Evolutionary conservation across 140 eudicot genomes (phyloP).

Genomic region (Cichorium intybus): DNA sequence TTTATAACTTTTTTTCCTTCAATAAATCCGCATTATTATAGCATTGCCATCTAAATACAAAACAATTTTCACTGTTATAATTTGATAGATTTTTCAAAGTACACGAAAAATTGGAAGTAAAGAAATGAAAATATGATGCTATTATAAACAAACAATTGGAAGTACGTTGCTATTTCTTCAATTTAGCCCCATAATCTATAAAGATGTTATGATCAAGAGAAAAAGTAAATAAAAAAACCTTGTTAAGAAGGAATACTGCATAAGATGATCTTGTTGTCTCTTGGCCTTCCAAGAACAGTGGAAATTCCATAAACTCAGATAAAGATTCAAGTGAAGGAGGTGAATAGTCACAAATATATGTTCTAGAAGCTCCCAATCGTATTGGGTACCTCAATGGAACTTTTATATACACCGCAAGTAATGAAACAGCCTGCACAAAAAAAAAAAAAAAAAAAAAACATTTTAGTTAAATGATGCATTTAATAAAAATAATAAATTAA

Average conservation of each 20-base stretch:
- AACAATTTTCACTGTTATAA: no score
- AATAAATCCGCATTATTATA: background rate
- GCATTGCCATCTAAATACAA: no score
- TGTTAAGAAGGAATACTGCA: slow-evolving; percentile 88
- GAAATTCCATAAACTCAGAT: slow-evolving; percentile 71
- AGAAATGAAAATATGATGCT: no score
- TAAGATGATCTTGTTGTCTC: slow-evolving; percentile 97
- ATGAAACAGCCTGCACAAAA: slow-evolving; percentile 68
- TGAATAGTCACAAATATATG: slow-evolving; percentile 81
- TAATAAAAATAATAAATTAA: no score
- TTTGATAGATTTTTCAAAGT: background rate
- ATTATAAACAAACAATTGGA: no score
- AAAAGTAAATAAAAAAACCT: slow-evolving; percentile 39
- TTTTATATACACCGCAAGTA: slow-evolving; percentile 75
- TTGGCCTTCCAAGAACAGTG: slow-evolving; percentile 90
- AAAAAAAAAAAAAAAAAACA: background rate
- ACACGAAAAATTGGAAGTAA: no score
- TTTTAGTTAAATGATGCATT: background rate
- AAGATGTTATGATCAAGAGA: background rate
- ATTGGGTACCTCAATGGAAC: slow-evolving; percentile 89
- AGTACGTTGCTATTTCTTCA: background rate
- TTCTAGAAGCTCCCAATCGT: slow-evolving; percentile 90
- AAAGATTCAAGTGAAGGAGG: slow-evolving; percentile 59
- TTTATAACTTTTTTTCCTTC: no score
- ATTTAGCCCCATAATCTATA: background rate